Evolutionary conservation across 2,329 filamentous ascomycete species (phyloP).

Genomic region (Fusarium buharicum): DNA sequence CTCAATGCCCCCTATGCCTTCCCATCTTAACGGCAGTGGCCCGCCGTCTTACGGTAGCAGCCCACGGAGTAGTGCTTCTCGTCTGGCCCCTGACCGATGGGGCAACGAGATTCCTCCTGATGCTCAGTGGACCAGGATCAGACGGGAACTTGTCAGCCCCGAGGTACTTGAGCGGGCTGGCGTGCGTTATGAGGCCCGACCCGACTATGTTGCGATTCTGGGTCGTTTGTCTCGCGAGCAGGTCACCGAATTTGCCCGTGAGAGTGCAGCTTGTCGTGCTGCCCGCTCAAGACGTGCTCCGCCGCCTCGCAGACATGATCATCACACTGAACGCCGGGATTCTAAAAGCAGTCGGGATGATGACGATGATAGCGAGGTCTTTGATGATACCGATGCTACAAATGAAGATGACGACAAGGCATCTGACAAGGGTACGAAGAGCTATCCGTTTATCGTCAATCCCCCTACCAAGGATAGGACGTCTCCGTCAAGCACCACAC

Average conservation of each 20-base stretch:
- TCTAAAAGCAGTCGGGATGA: conserved; percentile 51
- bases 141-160: conserved; percentile 64
- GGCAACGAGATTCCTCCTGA: conserved; percentile 66
- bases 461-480: conserved; percentile 49
- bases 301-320: conserved; percentile 21
- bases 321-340: conserved; percentile 39
- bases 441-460: conserved; percentile 52
- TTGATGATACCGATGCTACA: conserved; percentile 48
- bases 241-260: conserved; percentile 62
- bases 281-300: conserved; percentile 46
- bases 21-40: conserved; percentile 35
- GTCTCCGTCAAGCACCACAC: conserved; percentile 51
- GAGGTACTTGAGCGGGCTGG: conserved; percentile 66
- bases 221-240: conserved; percentile 64
- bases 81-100: conserved; percentile 65
- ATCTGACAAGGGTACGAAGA: conserved; percentile 47
- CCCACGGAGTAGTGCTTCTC: conserved; percentile 46
- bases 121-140: conserved; percentile 69
- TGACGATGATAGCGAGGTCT: conserved; percentile 46
- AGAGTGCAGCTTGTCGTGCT: conserved; percentile 60
- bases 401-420: conserved; percentile 50
- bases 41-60: conserved; percentile 52
- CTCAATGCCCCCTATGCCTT: conserved; percentile 51
- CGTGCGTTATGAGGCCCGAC: conserved; percentile 69
- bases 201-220: conserved; percentile 70